phyloP scores from a whole-genome alignment of 2,329 filamentous ascomycete species.

The Scedosporium aurantiacum region DNA sequence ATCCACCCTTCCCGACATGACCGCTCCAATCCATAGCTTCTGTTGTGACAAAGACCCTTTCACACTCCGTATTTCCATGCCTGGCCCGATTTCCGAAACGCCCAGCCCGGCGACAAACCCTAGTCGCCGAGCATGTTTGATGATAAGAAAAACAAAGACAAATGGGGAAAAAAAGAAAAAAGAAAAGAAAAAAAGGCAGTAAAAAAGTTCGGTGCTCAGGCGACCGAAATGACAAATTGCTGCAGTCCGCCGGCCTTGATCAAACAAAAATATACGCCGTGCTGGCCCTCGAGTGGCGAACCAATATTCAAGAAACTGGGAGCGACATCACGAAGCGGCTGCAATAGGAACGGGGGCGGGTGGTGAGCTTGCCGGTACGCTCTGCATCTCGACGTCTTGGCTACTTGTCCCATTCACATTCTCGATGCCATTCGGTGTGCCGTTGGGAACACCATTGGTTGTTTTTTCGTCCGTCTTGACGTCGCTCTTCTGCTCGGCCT shows the following conservation, averaged over 20 bases:
- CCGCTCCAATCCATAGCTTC: not conserved
- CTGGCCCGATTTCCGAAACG: not conserved
- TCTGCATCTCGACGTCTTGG: slow-evolving; percentile 42
- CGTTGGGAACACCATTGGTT: slow-evolving; percentile 1
- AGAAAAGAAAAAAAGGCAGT: not conserved
- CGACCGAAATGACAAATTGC: too few relatives aligned
- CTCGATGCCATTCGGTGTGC: slow-evolving; percentile 19
- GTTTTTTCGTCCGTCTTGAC: slow-evolving; percentile 26
- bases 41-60: not conserved
- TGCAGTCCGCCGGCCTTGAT: not conserved
- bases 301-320: too few relatives aligned
- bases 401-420: slow-evolving; percentile 31
- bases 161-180: not conserved
- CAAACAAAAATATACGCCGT: too few relatives aligned
- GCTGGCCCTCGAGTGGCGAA: too few relatives aligned
- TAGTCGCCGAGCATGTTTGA: not conserved
- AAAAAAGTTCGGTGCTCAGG: not conserved
- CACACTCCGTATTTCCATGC: not conserved
- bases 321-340: slow-evolving; percentile 24
- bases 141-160: not conserved
- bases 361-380: slow-evolving; percentile 36
- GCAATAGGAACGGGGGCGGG: slow-evolving; percentile 37
- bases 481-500: slow-evolving; percentile 36
- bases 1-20: not conserved
- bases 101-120: not conserved